These are phyloP conservation scores for Stentor coeruleus DNA, from an alignment of 73 alveolate genomes.

Conservation along the genomic window DNA sequence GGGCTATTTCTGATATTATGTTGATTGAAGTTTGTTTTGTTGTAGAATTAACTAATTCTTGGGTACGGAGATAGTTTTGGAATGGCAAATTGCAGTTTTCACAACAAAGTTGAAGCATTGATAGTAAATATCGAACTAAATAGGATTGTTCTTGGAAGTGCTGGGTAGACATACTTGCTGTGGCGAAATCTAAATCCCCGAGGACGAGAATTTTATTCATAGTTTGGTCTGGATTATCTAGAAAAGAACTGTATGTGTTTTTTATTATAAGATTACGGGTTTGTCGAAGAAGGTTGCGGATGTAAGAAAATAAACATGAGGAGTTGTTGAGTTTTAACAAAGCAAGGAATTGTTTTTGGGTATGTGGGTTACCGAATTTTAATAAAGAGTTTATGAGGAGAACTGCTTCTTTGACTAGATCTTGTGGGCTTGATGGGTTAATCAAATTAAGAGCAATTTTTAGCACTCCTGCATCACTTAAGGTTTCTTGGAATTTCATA, in stretches of 20 bases:
- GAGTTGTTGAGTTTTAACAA: background rate
- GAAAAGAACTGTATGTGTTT: background rate
- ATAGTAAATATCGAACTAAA: background rate
- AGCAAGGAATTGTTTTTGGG: background rate
- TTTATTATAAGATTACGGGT: background rate
- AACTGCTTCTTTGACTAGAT: background rate
- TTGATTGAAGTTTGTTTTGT: background rate
- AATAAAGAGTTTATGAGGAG: background rate
- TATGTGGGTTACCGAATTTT: background rate
- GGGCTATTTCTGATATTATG: background rate
- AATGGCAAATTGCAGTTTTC: constrained; percentile 8
- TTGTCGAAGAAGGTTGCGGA: background rate
- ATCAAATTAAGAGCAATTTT: background rate
- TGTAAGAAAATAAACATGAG: constrained; percentile 19
- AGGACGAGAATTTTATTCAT: background rate
- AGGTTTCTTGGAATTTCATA: background rate
- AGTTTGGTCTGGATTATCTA: constrained; percentile 3
- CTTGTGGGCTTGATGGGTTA: background rate
- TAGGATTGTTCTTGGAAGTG: background rate
- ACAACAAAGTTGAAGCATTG: background rate
- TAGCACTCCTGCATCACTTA: constrained; percentile 21
- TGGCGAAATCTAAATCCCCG: background rate
- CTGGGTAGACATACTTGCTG: background rate
- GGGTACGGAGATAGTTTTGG: background rate
- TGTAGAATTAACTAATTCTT: background rate